Base-by-base conservation (phyloP, 805 yeast species). In the Candida patagonica region DNA sequence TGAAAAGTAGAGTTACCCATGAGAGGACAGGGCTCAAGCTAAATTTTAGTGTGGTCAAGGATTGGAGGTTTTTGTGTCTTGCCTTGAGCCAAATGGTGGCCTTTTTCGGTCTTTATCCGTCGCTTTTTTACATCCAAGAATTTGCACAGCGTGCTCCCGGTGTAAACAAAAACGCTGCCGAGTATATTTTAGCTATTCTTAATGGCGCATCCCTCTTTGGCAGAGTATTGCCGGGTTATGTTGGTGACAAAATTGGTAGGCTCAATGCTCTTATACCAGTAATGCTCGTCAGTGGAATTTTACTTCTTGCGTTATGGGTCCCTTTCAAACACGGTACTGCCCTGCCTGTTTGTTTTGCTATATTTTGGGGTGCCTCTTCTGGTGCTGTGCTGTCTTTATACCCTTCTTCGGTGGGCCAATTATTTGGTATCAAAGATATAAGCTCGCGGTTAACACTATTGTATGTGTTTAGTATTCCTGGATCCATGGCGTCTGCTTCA, bases 231-330 rank as follows among this genome's bases (percentile, higher is more conserved):
- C 63, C 74, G 25, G 76, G 77, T 0, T 46, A 59, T 29, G 13
- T 65, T 12, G 76, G 70, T 15, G 78, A 74, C 48, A 52, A 45
- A 13, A 36, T 62, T 26, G 80, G 80, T 3, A 56, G 75, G 30
- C 50, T 62, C 42, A 73, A 71, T 35, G 51, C 55, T n/a, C 47
- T 59, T 16, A 42, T 56, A 24, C 54, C 63, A 4, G 54, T 54
- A 26, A 46, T 54, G 4, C 20, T 53, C 29, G 17, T 60, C 27
- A 38, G 62, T 13, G 65, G 65, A 3, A 41, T 63, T 7, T 43
- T 57, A n/a, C 60, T 45, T 12, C 43, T 59, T 16, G 43, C 40
- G 3, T 29, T 47, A 13, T 44, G 48, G 46, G 30, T 41, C 25
- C 52, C 52, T 12, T 48, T 43, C 19, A 30, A 35, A 12, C 36